Conservation (phyloP, 306 rosid genomes). For the Prosopis cineraria region DNA sequence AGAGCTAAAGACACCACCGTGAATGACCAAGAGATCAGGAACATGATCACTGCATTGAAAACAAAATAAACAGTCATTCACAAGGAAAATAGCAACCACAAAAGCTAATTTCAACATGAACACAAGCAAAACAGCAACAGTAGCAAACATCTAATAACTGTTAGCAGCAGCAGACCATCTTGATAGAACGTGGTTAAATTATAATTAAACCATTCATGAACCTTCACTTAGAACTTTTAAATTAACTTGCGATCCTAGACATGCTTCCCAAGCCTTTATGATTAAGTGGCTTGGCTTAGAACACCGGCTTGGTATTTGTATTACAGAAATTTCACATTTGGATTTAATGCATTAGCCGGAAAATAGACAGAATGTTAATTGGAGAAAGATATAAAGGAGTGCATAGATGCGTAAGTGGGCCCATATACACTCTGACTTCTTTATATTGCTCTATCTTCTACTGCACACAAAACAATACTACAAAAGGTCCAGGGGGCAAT, state of each 20-base stretch:
- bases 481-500: neutral
- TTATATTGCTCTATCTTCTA: neutral
- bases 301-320: neutral
- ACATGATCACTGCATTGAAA: constrained; percentile 89
- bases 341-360: neutral
- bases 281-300: neutral
- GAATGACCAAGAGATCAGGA: constrained; percentile 98
- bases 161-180: constrained; percentile 19
- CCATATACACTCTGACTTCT: neutral
- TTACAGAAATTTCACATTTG: neutral
- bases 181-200: neutral
- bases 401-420: neutral
- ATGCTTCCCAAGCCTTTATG: neutral
- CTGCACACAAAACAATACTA: neutral
- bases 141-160: constrained; percentile 25
- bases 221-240: neutral
- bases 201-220: neutral
- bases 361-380: neutral
- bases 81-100: constrained; percentile 27
- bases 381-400: neutral
- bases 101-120: constrained; percentile 17
- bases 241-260: neutral
- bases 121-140: constrained; percentile 7
- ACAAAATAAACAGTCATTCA: constrained; percentile 18
- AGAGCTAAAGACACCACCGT: constrained; percentile 92